These are phyloP conservation scores for Penstemon barbatus DNA, from an alignment of 257 asterid genomes.

Conservation along the genomic window DNA sequence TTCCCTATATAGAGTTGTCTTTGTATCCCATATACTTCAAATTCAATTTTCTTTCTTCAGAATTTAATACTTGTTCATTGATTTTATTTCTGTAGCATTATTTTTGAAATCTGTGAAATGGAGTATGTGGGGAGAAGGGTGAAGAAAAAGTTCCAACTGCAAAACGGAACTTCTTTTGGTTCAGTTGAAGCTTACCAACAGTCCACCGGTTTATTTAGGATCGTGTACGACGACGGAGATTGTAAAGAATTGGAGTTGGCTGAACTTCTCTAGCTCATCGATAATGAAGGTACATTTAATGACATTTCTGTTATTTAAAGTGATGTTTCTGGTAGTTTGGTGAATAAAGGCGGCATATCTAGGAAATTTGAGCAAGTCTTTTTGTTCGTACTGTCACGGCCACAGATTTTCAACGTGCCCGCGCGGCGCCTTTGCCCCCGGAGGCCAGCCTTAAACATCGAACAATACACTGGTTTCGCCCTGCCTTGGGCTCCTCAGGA, in stretches of 20 bases:
- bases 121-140: slow-evolving; percentile 68
- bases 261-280: slow-evolving; percentile 34
- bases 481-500: no score
- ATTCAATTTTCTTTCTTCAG: background rate
- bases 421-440: no score
- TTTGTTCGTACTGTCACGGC: no score
- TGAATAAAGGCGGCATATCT: slow-evolving; percentile 25
- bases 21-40: background rate
- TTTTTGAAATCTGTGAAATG: slow-evolving; percentile 45
- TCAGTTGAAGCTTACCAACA: slow-evolving; percentile 52
- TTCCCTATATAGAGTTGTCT: background rate
- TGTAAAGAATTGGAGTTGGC: slow-evolving; percentile 59
- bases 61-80: background rate
- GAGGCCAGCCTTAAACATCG: no score
- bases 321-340: slow-evolving; percentile 31
- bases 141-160: slow-evolving; percentile 54
- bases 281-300: slow-evolving; percentile 32
- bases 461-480: no score
- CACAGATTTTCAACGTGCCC: no score
- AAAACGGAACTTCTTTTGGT: slow-evolving; percentile 45
- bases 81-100: background rate
- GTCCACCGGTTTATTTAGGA: slow-evolving; percentile 43
- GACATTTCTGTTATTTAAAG: slow-evolving; percentile 29
- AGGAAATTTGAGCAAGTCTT: no score
- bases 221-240: slow-evolving; percentile 72